A percentile compares a stretch with the other conserved stretches of the same genome.
These are phyloP conservation scores for Lophium mytilinum DNA, from an alignment of 495 filamentous ascomycete species.

Conservation along the genomic window DNA sequence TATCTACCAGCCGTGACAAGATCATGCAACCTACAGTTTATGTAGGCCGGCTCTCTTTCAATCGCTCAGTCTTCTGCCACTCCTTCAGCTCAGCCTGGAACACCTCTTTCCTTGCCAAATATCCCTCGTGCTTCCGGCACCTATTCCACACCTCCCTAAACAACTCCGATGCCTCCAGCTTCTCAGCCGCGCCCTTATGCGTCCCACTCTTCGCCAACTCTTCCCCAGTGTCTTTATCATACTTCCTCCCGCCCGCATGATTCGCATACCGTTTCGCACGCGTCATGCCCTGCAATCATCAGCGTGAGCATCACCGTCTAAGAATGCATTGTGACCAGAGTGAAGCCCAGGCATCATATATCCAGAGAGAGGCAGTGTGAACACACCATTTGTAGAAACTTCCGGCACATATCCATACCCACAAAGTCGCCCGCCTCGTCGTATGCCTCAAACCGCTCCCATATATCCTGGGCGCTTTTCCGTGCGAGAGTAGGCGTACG, in stretches of 20 bases:
- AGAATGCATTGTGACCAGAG: too few relatives aligned
- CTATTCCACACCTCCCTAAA: slow-evolving; percentile 38
- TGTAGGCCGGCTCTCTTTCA: too few relatives aligned
- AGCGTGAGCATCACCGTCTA: background rate
- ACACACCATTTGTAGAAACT: slow-evolving; percentile 45
- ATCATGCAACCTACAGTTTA: too few relatives aligned
- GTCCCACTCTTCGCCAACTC: slow-evolving; percentile 24
- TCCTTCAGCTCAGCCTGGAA: slow-evolving; percentile 37
- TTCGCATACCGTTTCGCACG: slow-evolving; percentile 44
- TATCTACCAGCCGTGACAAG: too few relatives aligned
- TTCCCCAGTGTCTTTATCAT: slow-evolving; percentile 28
- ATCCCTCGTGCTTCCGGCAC: slow-evolving; percentile 36
- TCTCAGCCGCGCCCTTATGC: slow-evolving; percentile 28
- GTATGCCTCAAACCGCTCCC: slow-evolving; percentile 36
- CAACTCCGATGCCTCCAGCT: slow-evolving; percentile 28
- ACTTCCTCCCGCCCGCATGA: slow-evolving; percentile 43
- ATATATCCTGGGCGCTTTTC: slow-evolving; percentile 34
- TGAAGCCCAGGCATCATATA: background rate
- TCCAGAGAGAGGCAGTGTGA: background rate
- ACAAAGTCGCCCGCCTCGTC: slow-evolving; percentile 41
- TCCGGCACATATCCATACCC: slow-evolving; percentile 46
- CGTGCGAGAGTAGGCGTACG: slow-evolving; percentile 37
- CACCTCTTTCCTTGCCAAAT: slow-evolving; percentile 34
- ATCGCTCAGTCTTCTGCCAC: slow-evolving; percentile 26
- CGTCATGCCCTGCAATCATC: slow-evolving; percentile 38